phyloP scores from a whole-genome alignment of 441 rosid species.

The Erodium texanum region DNA sequence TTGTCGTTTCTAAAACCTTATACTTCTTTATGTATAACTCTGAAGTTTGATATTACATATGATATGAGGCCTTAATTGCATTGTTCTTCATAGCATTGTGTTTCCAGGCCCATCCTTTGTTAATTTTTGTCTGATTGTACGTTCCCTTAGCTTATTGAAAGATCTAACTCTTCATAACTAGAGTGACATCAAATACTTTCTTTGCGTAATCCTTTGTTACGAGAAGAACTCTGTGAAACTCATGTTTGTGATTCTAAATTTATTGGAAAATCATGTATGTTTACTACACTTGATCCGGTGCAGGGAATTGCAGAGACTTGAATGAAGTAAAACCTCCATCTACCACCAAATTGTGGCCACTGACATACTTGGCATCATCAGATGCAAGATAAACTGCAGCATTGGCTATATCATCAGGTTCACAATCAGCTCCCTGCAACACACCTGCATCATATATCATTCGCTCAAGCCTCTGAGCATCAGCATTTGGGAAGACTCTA shows the following conservation, averaged over 20 bases:
- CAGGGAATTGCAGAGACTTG: conserved; percentile 43
- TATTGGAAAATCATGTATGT: conserved; percentile 1
- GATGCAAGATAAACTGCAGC: conserved; percentile 82
- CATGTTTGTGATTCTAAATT: neutral
- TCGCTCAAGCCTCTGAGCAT: conserved; percentile 23
- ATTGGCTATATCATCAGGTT: conserved; percentile 60
- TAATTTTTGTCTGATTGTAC: too few species aligned
- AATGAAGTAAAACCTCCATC: conserved; percentile 80
- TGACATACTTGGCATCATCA: conserved; percentile 69
- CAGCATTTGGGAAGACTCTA: conserved; percentile 30
- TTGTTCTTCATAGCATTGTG: too few species aligned
- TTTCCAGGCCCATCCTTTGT: too few species aligned
- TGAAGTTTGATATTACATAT: too few species aligned
- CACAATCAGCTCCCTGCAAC: conserved; percentile 45
- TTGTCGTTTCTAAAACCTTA: neutral
- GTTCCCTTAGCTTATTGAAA: neutral
- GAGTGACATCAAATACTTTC: neutral
- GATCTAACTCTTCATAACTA: neutral
- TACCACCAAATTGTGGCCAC: conserved; percentile 73
- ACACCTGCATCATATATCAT: conserved; percentile 38
- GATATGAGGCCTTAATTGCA: too few species aligned
- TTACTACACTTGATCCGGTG: conserved; percentile 35
- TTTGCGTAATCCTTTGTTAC: neutral
- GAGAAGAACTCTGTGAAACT: neutral
- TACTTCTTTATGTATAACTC: too few species aligned